A percentile compares a stretch with the other conserved stretches of the same genome.
phyloP scores from a whole-genome alignment of 2,329 filamentous ascomycete species.

The Colletotrichum australisinense region DNA sequence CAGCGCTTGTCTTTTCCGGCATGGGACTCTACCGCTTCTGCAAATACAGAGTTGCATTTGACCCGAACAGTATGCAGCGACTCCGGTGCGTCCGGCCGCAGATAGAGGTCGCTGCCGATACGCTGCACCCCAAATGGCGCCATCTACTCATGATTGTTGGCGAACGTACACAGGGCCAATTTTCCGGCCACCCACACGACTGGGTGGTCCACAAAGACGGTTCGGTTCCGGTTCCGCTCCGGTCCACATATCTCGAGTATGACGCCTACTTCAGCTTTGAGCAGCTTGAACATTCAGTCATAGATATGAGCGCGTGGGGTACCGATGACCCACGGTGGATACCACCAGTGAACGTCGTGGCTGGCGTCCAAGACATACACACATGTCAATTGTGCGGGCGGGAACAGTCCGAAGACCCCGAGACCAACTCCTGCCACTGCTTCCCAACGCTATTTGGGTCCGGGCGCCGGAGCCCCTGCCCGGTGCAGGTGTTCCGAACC shows the following conservation, averaged over 20 bases:
- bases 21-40: slow-evolving; percentile 69
- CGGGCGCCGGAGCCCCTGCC: slow-evolving; percentile 38
- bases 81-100: slow-evolving; percentile 56
- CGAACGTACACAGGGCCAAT: slow-evolving; percentile 51
- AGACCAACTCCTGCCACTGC: slow-evolving; percentile 61
- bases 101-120: slow-evolving; percentile 64
- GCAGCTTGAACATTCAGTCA: slow-evolving; percentile 60
- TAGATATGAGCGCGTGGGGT: slow-evolving; percentile 61
- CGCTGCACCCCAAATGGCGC: slow-evolving; percentile 62
- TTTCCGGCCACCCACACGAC: slow-evolving; percentile 61
- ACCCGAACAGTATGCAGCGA: slow-evolving; percentile 59
- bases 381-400: slow-evolving; percentile 57
- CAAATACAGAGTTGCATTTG: slow-evolving; percentile 68
- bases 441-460: slow-evolving; percentile 63
- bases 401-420: slow-evolving; percentile 61
- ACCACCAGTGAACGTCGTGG: slow-evolving; percentile 41
- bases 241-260: slow-evolving; percentile 58
- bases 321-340: slow-evolving; percentile 60
- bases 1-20: slow-evolving; percentile 65
- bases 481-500: slow-evolving; percentile 66
- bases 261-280: slow-evolving; percentile 59
- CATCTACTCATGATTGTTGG: slow-evolving; percentile 59
- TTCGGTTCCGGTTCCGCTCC: slow-evolving; percentile 51
- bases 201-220: slow-evolving; percentile 61
- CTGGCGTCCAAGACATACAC: slow-evolving; percentile 37